Evolutionary conservation across 352 stramenopile genomes (phyloP).

Genomic region (Phytophthora niederhauseri): DNA sequence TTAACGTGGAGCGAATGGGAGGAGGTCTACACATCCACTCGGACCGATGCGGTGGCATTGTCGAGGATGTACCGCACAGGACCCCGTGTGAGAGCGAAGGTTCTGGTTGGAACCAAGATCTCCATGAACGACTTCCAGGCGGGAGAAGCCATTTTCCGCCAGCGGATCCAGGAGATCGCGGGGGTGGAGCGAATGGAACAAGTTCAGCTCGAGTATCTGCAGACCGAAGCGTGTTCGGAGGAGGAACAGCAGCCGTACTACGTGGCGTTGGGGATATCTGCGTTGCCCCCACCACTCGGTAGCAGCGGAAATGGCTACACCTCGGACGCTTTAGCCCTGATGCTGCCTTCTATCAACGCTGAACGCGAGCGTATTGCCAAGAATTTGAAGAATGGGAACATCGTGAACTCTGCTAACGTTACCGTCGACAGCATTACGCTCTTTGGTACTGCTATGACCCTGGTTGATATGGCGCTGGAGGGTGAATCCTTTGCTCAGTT

Average conservation of each 20-base stretch:
- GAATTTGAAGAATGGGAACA: constrained; percentile 17
- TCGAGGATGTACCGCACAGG: constrained; percentile 9
- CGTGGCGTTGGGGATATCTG: constrained; percentile 27
- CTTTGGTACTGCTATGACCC: constrained; percentile 23
- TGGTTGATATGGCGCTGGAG: constrained; percentile 31
- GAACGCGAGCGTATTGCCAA: constrained; percentile 27
- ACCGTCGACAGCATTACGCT: constrained; percentile 23
- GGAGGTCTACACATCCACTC: constrained; percentile 8
- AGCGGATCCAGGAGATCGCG: constrained; percentile 23
- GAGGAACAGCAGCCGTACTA: constrained; percentile 16
- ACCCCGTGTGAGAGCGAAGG: constrained; percentile 28
- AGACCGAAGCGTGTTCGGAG: constrained; percentile 18
- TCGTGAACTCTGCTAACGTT: constrained; percentile 2
- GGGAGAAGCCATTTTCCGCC: constrained; percentile 25
- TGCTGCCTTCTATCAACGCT: constrained; percentile 18
- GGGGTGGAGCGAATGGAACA: constrained; percentile 19
- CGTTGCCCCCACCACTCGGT: constrained; percentile 17
- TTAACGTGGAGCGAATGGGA: constrained; percentile 23
- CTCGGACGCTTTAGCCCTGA: constrained; percentile 1
- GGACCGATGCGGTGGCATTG: constrained; percentile 1
- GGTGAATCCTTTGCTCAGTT: constrained; percentile 30
- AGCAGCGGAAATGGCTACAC: constrained; percentile 1
- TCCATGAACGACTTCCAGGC: constrained; percentile 18
- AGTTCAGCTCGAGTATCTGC: constrained; percentile 32
- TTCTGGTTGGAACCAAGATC: constrained; percentile 21